phyloP scores from a whole-genome alignment of 129 eudicot species.

The Mikania micrantha region DNA sequence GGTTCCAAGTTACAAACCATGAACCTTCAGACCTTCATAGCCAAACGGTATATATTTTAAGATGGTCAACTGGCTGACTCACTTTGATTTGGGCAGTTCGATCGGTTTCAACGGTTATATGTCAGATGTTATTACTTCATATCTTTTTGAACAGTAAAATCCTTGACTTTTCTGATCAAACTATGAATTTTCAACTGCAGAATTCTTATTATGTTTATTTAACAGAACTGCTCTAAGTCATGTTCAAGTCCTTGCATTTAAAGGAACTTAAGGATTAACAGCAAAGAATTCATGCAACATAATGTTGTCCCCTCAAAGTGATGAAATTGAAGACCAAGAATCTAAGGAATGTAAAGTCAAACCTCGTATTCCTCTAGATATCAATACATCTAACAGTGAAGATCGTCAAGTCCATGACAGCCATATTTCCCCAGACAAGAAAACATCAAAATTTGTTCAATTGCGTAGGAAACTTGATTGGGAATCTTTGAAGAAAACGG shows the following conservation, averaged over 20 bases:
- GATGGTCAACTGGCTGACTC: too few relatives aligned
- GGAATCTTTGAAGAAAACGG: constrained; percentile 36
- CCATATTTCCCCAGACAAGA: constrained; percentile 21
- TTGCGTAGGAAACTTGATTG: constrained; percentile 59
- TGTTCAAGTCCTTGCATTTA: constrained; percentile 11
- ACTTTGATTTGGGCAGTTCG: too few relatives aligned
- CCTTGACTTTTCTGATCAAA: constrained; percentile 7
- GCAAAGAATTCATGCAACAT: background rate
- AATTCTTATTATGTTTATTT: background rate
- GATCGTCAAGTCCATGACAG: constrained; percentile 5
- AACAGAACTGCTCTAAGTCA: background rate
- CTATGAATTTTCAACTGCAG: background rate
- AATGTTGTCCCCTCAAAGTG: constrained; percentile 38
- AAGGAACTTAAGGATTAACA: constrained; percentile 4
- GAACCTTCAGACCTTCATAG: too few relatives aligned
- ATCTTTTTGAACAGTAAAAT: too few relatives aligned
- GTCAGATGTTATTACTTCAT: too few relatives aligned
- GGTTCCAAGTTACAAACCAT: too few relatives aligned
- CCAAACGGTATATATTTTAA: too few relatives aligned
- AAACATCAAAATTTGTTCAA: constrained; percentile 29
- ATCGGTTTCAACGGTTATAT: too few relatives aligned
- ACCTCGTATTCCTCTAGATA: constrained; percentile 32
- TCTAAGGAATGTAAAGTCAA: constrained; percentile 24
- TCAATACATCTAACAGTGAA: constrained; percentile 32
- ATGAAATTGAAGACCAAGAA: constrained; percentile 30